phyloP scores from a whole-genome alignment of 2,329 filamentous ascomycete species.

The Fusarium dimerum region DNA sequence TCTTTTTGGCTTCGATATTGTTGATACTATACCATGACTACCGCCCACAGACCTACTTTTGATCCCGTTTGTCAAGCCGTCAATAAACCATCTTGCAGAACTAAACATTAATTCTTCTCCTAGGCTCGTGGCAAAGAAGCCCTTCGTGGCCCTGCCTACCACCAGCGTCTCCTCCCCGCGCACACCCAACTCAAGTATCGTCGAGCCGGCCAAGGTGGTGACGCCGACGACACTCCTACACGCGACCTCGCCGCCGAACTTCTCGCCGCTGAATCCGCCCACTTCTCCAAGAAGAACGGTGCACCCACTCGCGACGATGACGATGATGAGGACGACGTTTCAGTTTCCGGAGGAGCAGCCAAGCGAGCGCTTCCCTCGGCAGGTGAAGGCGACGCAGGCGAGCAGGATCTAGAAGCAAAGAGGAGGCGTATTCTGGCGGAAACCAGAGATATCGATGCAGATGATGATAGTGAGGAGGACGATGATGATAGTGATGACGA shows the following conservation, averaged over 20 bases:
- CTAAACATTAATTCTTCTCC: conserved; percentile 27
- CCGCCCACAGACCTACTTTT: conserved; percentile 85
- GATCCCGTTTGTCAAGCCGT: conserved; percentile 68
- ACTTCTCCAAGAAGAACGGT: conserved; percentile 80
- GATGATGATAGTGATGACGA: conserved; percentile 55
- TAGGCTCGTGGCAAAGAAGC: conserved; percentile 93
- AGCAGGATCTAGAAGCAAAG: conserved; percentile 76
- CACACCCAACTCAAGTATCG: conserved; percentile 91
- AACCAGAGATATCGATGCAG: conserved; percentile 82
- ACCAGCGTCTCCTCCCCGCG: conserved; percentile 91
- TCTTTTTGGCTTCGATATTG: not conserved
- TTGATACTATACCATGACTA: conserved; percentile 52
- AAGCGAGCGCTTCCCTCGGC: conserved; percentile 58
- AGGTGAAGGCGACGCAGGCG: conserved; percentile 12
- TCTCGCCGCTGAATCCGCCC: conserved; percentile 80
- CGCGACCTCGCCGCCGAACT: conserved; percentile 90
- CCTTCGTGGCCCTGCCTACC: conserved; percentile 88
- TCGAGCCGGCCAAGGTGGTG: conserved; percentile 84
- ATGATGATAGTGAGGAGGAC: conserved; percentile 61
- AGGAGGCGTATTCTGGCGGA: conserved; percentile 85
- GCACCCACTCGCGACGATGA: conserved; percentile 47
- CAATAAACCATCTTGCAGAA: conserved; percentile 10
- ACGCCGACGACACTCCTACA: conserved; percentile 64
- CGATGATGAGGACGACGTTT: conserved; percentile 48
- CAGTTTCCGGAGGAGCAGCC: conserved; percentile 37